Conservation (phyloP, 2,329 filamentous ascomycete species). For the Myriosclerotinia scirpicola region DNA sequence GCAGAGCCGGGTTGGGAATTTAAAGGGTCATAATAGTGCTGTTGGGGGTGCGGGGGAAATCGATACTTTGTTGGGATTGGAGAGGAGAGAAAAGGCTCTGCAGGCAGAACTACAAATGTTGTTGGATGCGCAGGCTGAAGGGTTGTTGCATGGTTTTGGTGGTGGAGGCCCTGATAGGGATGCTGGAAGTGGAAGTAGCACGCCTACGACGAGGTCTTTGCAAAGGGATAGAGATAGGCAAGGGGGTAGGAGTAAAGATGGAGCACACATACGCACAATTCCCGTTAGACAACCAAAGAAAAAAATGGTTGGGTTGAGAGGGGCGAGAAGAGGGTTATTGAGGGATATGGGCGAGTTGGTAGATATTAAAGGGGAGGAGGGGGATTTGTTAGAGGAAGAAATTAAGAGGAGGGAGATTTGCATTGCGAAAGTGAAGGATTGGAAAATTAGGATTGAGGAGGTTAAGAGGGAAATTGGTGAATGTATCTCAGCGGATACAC, state of each 20-base stretch:
- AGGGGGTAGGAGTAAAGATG: conserved; percentile 30
- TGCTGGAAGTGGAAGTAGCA: conserved; percentile 38
- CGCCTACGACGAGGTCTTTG: conserved; percentile 30
- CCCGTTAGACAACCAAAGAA: conserved; percentile 59
- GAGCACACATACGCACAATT: conserved; percentile 45
- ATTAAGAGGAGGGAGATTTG: conserved; percentile 57
- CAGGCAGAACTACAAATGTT: conserved; percentile 58
- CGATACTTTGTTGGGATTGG: conserved; percentile 44
- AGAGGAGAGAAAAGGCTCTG: conserved; percentile 53
- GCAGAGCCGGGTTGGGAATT: background rate
- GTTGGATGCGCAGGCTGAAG: conserved; percentile 58
- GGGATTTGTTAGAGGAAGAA: conserved; percentile 58
- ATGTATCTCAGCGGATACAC: conserved; percentile 4
- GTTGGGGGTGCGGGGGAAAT: conserved; percentile 15
- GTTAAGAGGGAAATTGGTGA: conserved; percentile 23
- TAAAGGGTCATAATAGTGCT: background rate
- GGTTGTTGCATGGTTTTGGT: conserved; percentile 39
- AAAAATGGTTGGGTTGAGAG: conserved; percentile 55
- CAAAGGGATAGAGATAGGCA: conserved; percentile 28
- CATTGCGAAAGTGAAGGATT: conserved; percentile 56
- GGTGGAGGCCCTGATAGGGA: conserved; percentile 37
- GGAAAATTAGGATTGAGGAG: conserved; percentile 46
- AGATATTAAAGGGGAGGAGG: conserved; percentile 66
- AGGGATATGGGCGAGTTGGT: conserved; percentile 63
- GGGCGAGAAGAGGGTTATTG: conserved; percentile 64